Evolutionary conservation across 495 filamentous ascomycete genomes (phyloP).

Genomic region (Penicillium roqueforti): DNA sequence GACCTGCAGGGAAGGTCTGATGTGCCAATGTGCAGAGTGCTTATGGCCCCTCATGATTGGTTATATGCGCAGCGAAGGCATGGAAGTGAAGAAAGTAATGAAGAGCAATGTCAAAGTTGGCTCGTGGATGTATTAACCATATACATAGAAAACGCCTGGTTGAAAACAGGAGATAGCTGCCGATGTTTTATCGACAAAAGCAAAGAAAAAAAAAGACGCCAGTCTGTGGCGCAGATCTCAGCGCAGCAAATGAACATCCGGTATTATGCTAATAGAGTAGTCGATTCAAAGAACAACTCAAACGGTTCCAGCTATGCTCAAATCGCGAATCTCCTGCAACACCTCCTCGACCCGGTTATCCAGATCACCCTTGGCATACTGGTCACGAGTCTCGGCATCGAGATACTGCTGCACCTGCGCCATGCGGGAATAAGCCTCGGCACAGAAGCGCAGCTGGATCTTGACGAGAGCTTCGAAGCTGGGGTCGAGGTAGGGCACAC

Average conservation of each 20-base stretch:
- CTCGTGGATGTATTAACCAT: slow-evolving; percentile 11
- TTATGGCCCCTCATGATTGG: neutral
- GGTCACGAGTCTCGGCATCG: slow-evolving; percentile 91
- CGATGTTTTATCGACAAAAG: neutral
- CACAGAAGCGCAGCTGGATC: slow-evolving; percentile 96
- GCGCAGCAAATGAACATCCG: slow-evolving; percentile 5
- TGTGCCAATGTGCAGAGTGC: neutral
- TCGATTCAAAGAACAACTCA: slow-evolving; percentile 26
- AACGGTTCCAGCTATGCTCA: slow-evolving; percentile 84
- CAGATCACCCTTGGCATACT: slow-evolving; percentile 90
- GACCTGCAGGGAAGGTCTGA: slow-evolving; percentile 5
- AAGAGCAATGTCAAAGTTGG: neutral
- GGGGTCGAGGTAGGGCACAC: slow-evolving; percentile 94
- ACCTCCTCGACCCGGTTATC: slow-evolving; percentile 94
- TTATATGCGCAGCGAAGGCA: neutral
- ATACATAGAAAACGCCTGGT: slow-evolving; percentile 11
- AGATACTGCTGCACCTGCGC: slow-evolving; percentile 98
- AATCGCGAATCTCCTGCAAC: slow-evolving; percentile 90
- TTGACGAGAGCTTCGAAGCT: slow-evolving; percentile 97
- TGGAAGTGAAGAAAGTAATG: neutral
- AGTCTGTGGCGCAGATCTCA: neutral
- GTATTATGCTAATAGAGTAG: slow-evolving; percentile 1
- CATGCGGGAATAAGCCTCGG: slow-evolving; percentile 95
- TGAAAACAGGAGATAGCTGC: neutral
- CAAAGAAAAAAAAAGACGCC: slow-evolving; percentile 5